Evolutionary conservation across 441 rosid genomes (phyloP).

Genomic region (Gossypium aridum): DNA sequence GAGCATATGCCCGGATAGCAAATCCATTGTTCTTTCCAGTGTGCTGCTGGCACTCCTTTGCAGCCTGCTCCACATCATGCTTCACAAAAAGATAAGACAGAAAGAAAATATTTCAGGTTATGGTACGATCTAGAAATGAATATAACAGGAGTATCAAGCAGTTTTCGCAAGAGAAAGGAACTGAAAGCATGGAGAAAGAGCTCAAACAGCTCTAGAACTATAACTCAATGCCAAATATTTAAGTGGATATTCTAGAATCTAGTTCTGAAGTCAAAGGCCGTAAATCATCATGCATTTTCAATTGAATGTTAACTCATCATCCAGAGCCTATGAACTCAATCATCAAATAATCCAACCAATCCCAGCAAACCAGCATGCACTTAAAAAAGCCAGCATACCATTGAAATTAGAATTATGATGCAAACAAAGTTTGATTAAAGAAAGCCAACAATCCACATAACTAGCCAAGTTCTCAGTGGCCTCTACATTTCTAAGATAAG

Average conservation of each 20-base stretch:
- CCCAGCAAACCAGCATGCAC: not conserved
- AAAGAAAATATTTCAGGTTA: not conserved
- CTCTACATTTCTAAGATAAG: not conserved
- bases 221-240: not conserved
- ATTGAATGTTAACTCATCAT: not conserved
- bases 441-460: not conserved
- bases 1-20: conserved; percentile 69
- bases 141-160: not conserved
- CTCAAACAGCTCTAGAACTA: not conserved
- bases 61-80: conserved; percentile 39
- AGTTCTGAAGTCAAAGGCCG: not conserved
- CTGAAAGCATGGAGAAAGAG: not conserved
- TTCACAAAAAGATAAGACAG: conserved; percentile 3
- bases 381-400: not conserved
- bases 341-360: not conserved
- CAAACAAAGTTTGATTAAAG: not conserved
- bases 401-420: not conserved
- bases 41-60: conserved; percentile 30
- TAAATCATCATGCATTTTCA: not conserved
- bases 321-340: not conserved
- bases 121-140: not conserved
- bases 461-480: not conserved
- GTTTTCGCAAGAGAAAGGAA: conserved; percentile 3
- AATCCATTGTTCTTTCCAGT: conserved; percentile 28
- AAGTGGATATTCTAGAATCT: not conserved